Evolutionary conservation across 805 yeast genomes (phyloP), one percentile per base, ranked within the genome.

Genomic region (Metschnikowia dekortorum): DNA sequence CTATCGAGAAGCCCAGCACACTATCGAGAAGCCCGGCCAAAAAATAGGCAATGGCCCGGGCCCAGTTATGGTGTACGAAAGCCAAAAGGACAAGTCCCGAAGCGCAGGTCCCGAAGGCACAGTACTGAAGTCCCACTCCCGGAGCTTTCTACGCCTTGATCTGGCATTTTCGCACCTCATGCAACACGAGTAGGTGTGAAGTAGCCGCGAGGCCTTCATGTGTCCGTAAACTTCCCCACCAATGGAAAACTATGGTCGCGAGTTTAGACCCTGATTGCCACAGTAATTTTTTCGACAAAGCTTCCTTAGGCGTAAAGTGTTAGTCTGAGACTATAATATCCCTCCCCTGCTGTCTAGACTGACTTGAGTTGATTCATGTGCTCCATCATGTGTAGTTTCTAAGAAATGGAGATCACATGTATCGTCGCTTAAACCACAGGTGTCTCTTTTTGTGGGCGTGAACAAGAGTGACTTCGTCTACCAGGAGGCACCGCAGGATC

Each of bases 141-240:
- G n/a, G 29, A 16, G 32, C 41, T 39, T 16, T 9, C 43, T 30
- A 39, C 14, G 33, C 43, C 34, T 39, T 39, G 43, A 29, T 39
- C 43, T 39, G 43, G 34, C 26, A 39, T 34, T 33, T n/a, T 33
- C 34, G 37, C 30, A 18, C 16, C 14, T 38, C 45, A 33, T 42
- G 45, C 34, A 42, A 42, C 13, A 22, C 30, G 44, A 32, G 45
- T 29, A 26, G n/a, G 10, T 42, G 14, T 28, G 45, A 42, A 37
- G 45, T 33, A 42, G 29, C 31, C 45, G 45, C 45, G 45, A 22
- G 31, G 8, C 30, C 14, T 42, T n/a, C 45, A 33, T 42, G 45
- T 42, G 14, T 38, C 45, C 45, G 45, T 42, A 42, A 33, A 42
- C 34, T 42, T 14, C 37, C 29, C n/a, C 28, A 29, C 32, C 34